Evolutionary conservation across 2,329 filamentous ascomycete genomes (phyloP).

Genomic region (Pseudocercospora pini-densiflorae): DNA sequence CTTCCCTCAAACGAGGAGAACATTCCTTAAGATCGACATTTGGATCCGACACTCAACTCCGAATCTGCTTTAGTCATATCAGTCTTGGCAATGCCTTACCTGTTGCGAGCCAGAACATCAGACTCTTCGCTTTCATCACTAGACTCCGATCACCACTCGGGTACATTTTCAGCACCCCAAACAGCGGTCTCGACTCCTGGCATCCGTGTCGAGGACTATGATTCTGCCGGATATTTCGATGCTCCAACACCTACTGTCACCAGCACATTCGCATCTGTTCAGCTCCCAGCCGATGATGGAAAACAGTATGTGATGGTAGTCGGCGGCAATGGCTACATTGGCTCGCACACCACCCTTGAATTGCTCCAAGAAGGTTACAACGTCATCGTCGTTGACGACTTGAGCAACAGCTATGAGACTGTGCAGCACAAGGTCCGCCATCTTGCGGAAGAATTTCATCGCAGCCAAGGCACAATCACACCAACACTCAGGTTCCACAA

Average conservation of each 20-base stretch:
- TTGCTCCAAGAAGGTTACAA: constrained; percentile 60
- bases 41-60: background rate
- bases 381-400: constrained; percentile 53
- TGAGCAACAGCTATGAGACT: constrained; percentile 50
- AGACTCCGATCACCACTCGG: background rate
- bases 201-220: background rate
- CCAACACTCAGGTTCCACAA: constrained; percentile 53
- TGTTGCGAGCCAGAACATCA: background rate
- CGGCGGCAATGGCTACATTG: constrained; percentile 44
- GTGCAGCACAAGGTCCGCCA: constrained; percentile 44
- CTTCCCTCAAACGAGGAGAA: background rate
- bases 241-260: background rate
- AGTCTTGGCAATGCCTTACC: background rate
- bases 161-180: background rate
- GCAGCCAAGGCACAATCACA: constrained; percentile 44
- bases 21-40: background rate
- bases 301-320: constrained; percentile 54
- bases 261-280: background rate
- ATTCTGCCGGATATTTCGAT: no score
- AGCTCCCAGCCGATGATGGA: constrained; percentile 9
- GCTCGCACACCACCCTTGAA: constrained; percentile 60
- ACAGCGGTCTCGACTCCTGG: background rate
- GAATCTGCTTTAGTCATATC: no score
- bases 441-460: constrained; percentile 46
- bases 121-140: background rate